Percentiles rank a stretch among this genome's conserved stretches.
Evolutionary conservation across 169 alveolate genomes (phyloP).

Genomic region (Ichthyophthirius multifiliis): DNA sequence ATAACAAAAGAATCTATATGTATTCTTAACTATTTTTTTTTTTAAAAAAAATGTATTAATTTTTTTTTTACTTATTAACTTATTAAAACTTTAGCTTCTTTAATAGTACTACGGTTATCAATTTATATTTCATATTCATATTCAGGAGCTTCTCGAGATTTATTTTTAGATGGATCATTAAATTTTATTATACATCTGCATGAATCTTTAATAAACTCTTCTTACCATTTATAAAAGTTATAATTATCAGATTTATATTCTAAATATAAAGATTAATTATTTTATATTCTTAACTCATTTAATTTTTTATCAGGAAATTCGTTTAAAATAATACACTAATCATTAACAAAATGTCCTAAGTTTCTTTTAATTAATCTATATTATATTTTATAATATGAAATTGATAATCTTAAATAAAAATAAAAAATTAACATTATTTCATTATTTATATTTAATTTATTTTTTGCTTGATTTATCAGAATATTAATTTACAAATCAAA

Average conservation of each 20-base stretch:
- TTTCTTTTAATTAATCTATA: not conserved
- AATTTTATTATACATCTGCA: not conserved
- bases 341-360: not conserved
- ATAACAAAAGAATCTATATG: not conserved
- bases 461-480: too few species aligned
- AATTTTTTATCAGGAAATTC: not conserved
- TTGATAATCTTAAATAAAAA: too few species aligned
- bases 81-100: not conserved
- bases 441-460: too few species aligned
- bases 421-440: too few species aligned
- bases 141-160: not conserved
- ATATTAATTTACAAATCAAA: too few species aligned
- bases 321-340: not conserved
- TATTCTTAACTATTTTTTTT: not conserved
- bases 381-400: not conserved
- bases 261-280: not conserved
- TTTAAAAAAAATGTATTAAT: not conserved
- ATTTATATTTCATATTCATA: not conserved
- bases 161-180: not conserved
- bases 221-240: not conserved
- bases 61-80: not conserved
- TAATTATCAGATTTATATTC: not conserved
- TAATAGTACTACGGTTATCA: conserved; percentile 1
- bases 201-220: not conserved
- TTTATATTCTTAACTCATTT: not conserved